A percentile compares a stretch with the other conserved stretches of the same genome.
Evolutionary conservation across 495 filamentous ascomycete species (phyloP).

Genomic region (Aspergillus hancockii): DNA sequence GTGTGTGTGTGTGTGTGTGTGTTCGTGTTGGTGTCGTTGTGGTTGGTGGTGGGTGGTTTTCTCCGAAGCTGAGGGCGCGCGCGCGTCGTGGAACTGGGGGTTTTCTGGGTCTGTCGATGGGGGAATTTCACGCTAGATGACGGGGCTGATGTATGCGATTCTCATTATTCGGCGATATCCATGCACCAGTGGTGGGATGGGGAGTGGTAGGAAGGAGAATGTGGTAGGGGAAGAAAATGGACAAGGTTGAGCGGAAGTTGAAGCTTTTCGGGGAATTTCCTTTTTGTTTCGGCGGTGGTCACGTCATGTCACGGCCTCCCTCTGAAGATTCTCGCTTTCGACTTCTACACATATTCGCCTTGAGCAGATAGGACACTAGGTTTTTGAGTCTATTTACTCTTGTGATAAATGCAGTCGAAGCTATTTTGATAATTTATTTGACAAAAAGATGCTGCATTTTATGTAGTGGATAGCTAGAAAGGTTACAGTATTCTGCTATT

Average conservation of each 20-base stretch:
- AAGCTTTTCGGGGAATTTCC: constrained; percentile 22
- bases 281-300: constrained; percentile 9
- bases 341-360: neutral
- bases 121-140: neutral
- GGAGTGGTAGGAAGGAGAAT: too few relatives aligned
- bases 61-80: neutral
- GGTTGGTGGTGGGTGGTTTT: neutral
- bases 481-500: neutral
- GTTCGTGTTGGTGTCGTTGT: neutral
- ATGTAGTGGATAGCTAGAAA: too few relatives aligned
- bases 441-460: too few relatives aligned
- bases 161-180: neutral
- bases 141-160: neutral
- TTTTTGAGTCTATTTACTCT: neutral
- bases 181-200: neutral
- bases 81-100: neutral
- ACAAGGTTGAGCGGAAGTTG: constrained; percentile 10
- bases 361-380: neutral
- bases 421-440: too few relatives aligned
- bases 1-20: too few relatives aligned
- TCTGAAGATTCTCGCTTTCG: neutral
- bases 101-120: neutral
- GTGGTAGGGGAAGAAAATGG: neutral
- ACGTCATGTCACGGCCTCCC: constrained; percentile 15
- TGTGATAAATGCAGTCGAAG: too few relatives aligned